Base-by-base conservation (phyloP, 1,139 yeast species). In the Kluyveromyces sp. region DNA sequence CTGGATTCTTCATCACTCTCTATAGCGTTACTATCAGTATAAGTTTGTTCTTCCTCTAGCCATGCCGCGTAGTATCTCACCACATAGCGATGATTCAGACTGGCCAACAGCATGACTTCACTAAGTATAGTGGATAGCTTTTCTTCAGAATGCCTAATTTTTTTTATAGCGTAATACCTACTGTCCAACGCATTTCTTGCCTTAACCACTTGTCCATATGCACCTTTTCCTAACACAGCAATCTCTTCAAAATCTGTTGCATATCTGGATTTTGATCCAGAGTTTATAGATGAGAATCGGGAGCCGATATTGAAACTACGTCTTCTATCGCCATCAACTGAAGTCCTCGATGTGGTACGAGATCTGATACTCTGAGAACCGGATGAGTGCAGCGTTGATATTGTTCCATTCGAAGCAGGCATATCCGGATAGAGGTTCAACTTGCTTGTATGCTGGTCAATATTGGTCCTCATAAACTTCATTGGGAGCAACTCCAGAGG, bases 21-120 rank as follows among this genome's bases (percentile, higher is more conserved):
- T 17, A 58, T 62, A 2, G 57, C 64, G 2, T 54, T 62, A 3
- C 56, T 57, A 35, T 80, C 77, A 43, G 82, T 86, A 34, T 48
- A 42, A 12, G 59, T 60, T 33, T 55, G 48, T 39, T 80, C 77
- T 47, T 85, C 92, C 58, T 92, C 98, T 2, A 92, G 77, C 99
- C 98, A 94, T 0, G 97, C 95, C 2, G 96, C 95, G 65, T 86
- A 92, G 61, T 94, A 94, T 44, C 98, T 69, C 1, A 94, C 98
- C 39, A 94, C 96, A 61, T 87, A 88, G 59, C 88, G 96, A 61
- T 94, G 97, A 55, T 89, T 92, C 42, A 94, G 70, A 49, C 98
- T 72, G 0, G 97, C 95, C 53, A 94, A 73, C 4, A 94, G 75
- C 74, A 89, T 78, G 0, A 94, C 98, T 58, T 94, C 98, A 50